Evolutionary conservation across 2,329 filamentous ascomycete species (phyloP).

Genomic region (Coniochaeta ligniaria): DNA sequence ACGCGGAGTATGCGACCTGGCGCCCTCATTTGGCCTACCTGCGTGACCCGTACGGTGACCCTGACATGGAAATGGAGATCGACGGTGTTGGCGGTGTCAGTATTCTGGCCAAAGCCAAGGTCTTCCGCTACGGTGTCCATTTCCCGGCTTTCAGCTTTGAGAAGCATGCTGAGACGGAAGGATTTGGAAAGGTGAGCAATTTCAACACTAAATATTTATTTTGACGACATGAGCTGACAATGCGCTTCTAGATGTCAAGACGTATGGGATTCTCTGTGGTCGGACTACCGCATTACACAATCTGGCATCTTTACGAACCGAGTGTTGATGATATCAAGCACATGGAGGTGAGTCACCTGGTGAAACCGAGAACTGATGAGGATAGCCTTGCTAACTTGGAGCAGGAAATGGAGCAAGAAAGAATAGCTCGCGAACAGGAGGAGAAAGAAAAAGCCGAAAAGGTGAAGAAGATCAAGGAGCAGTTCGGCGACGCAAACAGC

Average conservation of each 20-base stretch:
- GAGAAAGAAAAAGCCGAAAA: slow-evolving; percentile 67
- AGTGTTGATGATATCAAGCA: slow-evolving; percentile 94
- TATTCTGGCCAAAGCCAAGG: slow-evolving; percentile 90
- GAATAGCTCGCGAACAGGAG: slow-evolving; percentile 70
- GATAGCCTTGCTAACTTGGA: slow-evolving; percentile 9
- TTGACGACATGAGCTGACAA: slow-evolving; percentile 3
- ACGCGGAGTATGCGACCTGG: slow-evolving; percentile 98
- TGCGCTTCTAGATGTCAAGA: slow-evolving; percentile 72
- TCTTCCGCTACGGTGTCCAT: slow-evolving; percentile 91
- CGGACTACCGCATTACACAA: slow-evolving; percentile 93
- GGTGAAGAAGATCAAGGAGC: slow-evolving; percentile 70
- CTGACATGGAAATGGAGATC: slow-evolving; percentile 99
- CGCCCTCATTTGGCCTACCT: slow-evolving; percentile 93
- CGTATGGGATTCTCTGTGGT: slow-evolving; percentile 95
- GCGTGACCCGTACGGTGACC: slow-evolving; percentile 92
- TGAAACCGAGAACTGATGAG: background rate
- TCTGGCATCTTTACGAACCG: slow-evolving; percentile 99
- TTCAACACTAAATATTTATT: background rate
- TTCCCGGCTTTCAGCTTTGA: slow-evolving; percentile 98
- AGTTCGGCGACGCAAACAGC: slow-evolving; percentile 66
- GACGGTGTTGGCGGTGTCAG: slow-evolving; percentile 96
- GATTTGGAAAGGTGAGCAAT: slow-evolving; percentile 84
- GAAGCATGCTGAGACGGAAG: slow-evolving; percentile 97
- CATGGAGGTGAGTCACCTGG: slow-evolving; percentile 62
- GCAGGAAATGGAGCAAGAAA: slow-evolving; percentile 88